Percentiles rank a stretch among this genome's conserved stretches.
Conservation (phyloP, 768 basidiomycete genomes). For the Lactifluus piperatus region DNA sequence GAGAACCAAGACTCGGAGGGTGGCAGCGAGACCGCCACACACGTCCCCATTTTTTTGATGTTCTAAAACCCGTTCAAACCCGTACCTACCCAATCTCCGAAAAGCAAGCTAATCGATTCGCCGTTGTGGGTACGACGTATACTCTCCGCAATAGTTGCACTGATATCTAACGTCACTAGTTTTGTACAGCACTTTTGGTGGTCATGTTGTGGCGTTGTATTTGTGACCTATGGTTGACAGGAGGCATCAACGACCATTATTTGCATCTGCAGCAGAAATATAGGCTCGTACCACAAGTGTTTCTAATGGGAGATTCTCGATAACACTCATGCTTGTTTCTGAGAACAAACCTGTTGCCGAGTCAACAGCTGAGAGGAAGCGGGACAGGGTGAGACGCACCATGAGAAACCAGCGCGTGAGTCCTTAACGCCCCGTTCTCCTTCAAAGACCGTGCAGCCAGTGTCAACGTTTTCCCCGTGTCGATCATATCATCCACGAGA, state of each 20-base stretch:
- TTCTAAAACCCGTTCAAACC: constrained; percentile 10
- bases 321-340: constrained; percentile 56
- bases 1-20: background rate
- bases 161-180: constrained; percentile 84
- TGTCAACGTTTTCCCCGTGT: constrained; percentile 83
- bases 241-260: background rate
- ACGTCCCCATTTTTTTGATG: background rate
- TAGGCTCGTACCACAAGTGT: constrained; percentile 68
- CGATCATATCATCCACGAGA: constrained; percentile 98
- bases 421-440: constrained; percentile 81
- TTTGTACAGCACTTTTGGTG: constrained; percentile 60
- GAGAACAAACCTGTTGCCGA: constrained; percentile 61
- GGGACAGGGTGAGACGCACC: constrained; percentile 38
- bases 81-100: constrained; percentile 69
- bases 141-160: constrained; percentile 88
- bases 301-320: constrained; percentile 69
- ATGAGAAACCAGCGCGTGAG: constrained; percentile 88
- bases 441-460: constrained; percentile 79
- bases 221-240: constrained; percentile 60
- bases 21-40: background rate
- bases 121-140: constrained; percentile 93
- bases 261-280: background rate
- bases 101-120: constrained; percentile 83
- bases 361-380: background rate
- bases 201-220: constrained; percentile 81